Base-by-base conservation (phyloP, 73 alveolate species). In the Breviolum minutum region DNA sequence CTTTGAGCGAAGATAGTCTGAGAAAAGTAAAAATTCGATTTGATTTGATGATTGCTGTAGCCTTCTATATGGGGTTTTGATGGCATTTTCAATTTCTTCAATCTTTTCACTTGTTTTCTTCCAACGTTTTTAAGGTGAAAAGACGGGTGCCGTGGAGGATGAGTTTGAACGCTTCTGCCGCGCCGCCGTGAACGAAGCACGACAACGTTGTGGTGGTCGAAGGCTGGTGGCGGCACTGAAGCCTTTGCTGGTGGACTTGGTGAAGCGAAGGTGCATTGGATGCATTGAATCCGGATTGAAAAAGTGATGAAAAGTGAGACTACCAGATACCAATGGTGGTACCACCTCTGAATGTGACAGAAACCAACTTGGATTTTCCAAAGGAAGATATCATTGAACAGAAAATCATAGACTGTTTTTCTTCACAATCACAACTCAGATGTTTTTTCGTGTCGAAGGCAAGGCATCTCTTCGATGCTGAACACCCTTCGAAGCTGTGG, bases 131-230 rank as follows among this genome's bases (percentile, higher is more conserved):
- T n/a, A 11, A 79, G 87, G 87, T 27, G 95, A 88, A 76, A 88
- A 89, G 87, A 89, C 87, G 63, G 96, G 96, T 8, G 82, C 96
- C 62, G 96, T 89, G 96, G 96, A 89, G 96, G 98, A 92, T 82
- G 98, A 92, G 91, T 92, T 92, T 81, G 98, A 92, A 70, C 80
- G 81, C 73, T 80, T 92, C 81, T 92, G 98, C 68, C 98, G 98
- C 26, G 54, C 54, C 60, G 90, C 91, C 16, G 98, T 92, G 69
- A 70, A 68, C 70, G 98, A 92, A 12, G 98, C 98, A n/a, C 98
- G 98, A 54, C 90, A 92, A 90, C 98, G 98, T 30, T 92, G 98
- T 16, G 91, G 98, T 16, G 98, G 98, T n/a, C 89, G 98, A 22
- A 77, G 98, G 24, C 90, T 92, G 60, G 80, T 92, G 63, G 98